Percentiles rank a stretch among this genome's conserved stretches.
phyloP scores from a whole-genome alignment of 257 asterid genomes.

The Salvia splendens region DNA sequence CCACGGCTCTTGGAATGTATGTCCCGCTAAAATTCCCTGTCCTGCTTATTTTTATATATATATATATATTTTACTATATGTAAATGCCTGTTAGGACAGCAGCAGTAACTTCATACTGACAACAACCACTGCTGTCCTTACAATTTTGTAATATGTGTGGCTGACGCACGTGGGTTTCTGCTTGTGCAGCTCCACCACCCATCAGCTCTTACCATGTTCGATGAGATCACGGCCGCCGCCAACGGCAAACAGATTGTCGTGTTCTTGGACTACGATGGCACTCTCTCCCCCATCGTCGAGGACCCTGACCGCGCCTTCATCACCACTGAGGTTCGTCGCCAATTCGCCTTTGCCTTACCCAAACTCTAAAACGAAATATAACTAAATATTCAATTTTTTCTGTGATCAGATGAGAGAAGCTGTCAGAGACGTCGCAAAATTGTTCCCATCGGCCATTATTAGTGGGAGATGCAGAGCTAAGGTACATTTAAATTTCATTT shows the following conservation, averaged over 20 bases:
- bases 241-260: constrained; percentile 71
- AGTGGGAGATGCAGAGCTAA: constrained; percentile 83
- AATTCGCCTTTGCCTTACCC: neutral
- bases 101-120: neutral
- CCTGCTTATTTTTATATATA: neutral
- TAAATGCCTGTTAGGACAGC: neutral
- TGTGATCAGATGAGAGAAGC: constrained; percentile 73
- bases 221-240: constrained; percentile 46
- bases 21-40: neutral
- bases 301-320: constrained; percentile 79
- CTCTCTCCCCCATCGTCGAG: constrained; percentile 76
- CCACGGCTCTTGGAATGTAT: constrained; percentile 60
- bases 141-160: neutral
- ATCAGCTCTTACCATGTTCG: constrained; percentile 65
- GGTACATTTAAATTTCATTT: constrained; percentile 40
- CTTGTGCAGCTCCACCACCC: constrained; percentile 56
- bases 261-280: constrained; percentile 79
- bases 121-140: fast-evolving
- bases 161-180: neutral
- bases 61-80: too few species aligned
- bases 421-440: constrained; percentile 63
- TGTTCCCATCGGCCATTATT: constrained; percentile 86
- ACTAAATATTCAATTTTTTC: neutral
- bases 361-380: neutral
- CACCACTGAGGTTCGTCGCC: constrained; percentile 52